A percentile compares a stretch with the other conserved stretches of the same genome.
Evolutionary conservation across 495 filamentous ascomycete genomes (phyloP).

Genomic region (Evansstolkia leycettana): DNA sequence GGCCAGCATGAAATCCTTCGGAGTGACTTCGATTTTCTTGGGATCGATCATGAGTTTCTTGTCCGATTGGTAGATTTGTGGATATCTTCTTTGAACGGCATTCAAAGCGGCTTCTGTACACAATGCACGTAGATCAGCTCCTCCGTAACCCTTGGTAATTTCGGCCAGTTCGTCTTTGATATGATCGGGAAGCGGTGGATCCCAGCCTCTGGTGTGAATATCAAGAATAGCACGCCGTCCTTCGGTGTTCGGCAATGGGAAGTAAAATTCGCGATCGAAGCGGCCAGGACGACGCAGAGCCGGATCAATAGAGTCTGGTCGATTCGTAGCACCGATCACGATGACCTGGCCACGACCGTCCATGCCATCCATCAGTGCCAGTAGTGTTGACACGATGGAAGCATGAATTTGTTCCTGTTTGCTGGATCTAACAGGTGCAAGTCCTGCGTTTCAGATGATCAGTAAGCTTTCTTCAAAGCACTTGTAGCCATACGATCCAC

Average conservation of each 20-base stretch:
- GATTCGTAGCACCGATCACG: conserved; percentile 94
- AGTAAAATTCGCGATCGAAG: conserved; percentile 97
- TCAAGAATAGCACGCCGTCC: conserved; percentile 77
- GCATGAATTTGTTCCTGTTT: conserved; percentile 98
- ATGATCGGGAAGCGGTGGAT: conserved; percentile 52
- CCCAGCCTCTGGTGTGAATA: conserved; percentile 93
- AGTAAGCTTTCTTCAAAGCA: conserved; percentile 6
- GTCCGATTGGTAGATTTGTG: conserved; percentile 86
- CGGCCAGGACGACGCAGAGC: conserved; percentile 93
- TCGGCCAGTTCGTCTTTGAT: conserved; percentile 81
- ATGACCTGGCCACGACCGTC: conserved; percentile 96
- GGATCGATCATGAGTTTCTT: conserved; percentile 86
- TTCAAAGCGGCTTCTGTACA: conserved; percentile 99
- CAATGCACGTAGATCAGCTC: conserved; percentile 84
- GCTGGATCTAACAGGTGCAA: conserved; percentile 89
- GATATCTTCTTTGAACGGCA: conserved; percentile 87
- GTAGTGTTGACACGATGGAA: conserved; percentile 87
- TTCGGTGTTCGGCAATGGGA: conserved; percentile 72
- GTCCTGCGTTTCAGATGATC: conserved; percentile 24
- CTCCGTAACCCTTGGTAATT: conserved; percentile 89
- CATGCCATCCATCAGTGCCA: conserved; percentile 99
- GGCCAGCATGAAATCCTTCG: conserved; percentile 93
- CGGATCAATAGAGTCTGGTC: conserved; percentile 95
- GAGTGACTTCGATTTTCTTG: conserved; percentile 64
- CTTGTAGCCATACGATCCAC: conserved; percentile 5